These are phyloP conservation scores for Mycotypha africana DNA, from an alignment of 371 early-diverging fungal species.

Conservation along the genomic window DNA sequence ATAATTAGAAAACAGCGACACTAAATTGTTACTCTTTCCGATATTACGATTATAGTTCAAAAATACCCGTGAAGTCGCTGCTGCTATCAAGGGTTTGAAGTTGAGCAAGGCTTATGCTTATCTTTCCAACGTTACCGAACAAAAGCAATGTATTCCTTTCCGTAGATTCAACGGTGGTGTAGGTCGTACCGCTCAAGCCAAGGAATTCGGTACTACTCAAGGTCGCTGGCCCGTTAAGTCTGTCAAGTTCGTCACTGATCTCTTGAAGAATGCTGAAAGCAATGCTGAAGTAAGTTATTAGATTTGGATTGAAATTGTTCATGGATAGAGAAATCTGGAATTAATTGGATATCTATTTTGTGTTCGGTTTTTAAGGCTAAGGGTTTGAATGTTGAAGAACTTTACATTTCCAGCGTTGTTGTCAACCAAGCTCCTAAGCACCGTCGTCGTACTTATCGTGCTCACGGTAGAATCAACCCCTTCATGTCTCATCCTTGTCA, in stretches of 20 bases:
- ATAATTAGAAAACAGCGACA: too few species aligned
- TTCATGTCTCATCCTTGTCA: slow-evolving; percentile 98
- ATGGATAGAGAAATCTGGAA: neutral
- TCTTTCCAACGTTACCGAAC: slow-evolving; percentile 93
- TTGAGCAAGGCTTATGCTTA: slow-evolving; percentile 92
- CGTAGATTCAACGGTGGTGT: slow-evolving; percentile 97
- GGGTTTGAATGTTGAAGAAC: slow-evolving; percentile 80
- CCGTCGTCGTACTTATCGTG: slow-evolving; percentile 97
- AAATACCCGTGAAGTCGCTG: slow-evolving; percentile 98
- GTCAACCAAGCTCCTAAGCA: slow-evolving; percentile 99
- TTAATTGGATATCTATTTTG: neutral
- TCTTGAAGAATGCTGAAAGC: slow-evolving; percentile 96
- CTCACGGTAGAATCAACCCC: slow-evolving; percentile 93
- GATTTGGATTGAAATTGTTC: too few species aligned
- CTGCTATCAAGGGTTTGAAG: slow-evolving; percentile 92
- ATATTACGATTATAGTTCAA: slow-evolving; percentile 52
- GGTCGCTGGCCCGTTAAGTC: slow-evolving; percentile 99
- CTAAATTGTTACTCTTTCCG: too few species aligned
- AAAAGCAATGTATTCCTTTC: slow-evolving; percentile 99
- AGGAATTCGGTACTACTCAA: slow-evolving; percentile 89
- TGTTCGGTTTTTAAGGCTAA: slow-evolving; percentile 54
- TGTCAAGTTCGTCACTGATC: slow-evolving; percentile 86
- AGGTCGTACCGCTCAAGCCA: slow-evolving; percentile 98
- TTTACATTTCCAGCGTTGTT: slow-evolving; percentile 91
- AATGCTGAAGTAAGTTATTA: slow-evolving; percentile 78